phyloP scores from a whole-genome alignment of 805 yeast genomes.

The Blastobotrys attinorum region DNA sequence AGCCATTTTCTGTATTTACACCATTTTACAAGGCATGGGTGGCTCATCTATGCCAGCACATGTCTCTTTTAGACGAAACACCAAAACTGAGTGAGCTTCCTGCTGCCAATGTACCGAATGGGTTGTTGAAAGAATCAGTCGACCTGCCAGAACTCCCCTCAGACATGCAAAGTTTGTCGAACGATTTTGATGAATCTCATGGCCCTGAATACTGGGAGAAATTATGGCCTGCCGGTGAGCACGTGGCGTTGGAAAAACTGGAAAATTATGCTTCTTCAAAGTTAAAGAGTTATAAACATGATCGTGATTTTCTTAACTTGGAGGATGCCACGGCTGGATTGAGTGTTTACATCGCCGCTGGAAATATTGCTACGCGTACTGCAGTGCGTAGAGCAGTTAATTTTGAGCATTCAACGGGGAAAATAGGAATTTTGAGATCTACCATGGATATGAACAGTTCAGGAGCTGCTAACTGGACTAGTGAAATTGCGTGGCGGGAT shows the following conservation, averaged over 20 bases:
- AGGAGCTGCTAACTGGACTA: slow-evolving; percentile 38
- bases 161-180: too few relatives aligned
- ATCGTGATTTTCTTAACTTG: slow-evolving; percentile 28
- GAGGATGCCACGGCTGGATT: slow-evolving; percentile 36
- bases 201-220: slow-evolving; percentile 18
- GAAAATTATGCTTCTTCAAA: slow-evolving; percentile 16
- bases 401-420: slow-evolving; percentile 18
- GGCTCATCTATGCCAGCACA: slow-evolving; percentile 7
- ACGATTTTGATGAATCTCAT: slow-evolving; percentile 19
- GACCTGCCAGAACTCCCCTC: background rate
- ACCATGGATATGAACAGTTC: slow-evolving; percentile 21
- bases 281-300: slow-evolving; percentile 27
- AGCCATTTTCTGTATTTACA: slow-evolving; percentile 37
- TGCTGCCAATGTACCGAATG: too few relatives aligned
- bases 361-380: slow-evolving; percentile 38
- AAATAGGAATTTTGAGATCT: slow-evolving; percentile 8
- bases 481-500: slow-evolving; percentile 55
- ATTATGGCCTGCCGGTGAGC: slow-evolving; percentile 31
- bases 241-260: slow-evolving; percentile 25
- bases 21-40: slow-evolving; percentile 38
- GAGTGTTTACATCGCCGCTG: slow-evolving; percentile 40
- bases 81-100: background rate
- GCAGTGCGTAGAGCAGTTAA: slow-evolving; percentile 25
- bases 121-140: background rate
- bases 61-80: background rate